phyloP scores from a whole-genome alignment of 495 filamentous ascomycete genomes.

The Trichoderma erinaceum region DNA sequence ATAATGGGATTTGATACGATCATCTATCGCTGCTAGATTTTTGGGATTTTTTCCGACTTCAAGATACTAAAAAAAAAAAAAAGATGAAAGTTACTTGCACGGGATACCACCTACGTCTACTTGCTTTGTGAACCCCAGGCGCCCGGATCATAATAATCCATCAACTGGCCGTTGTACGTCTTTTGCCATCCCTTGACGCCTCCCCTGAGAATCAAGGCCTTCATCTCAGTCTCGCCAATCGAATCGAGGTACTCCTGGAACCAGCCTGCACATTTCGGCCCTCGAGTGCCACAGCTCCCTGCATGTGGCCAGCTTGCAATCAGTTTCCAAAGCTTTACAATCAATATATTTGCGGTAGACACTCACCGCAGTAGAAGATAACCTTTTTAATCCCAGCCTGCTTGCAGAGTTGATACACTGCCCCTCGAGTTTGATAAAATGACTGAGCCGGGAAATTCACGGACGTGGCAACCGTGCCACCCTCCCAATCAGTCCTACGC shows the following conservation, averaged over 20 bases:
- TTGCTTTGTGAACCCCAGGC: slow-evolving; percentile 39
- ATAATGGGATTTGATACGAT: not conserved
- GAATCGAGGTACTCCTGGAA: slow-evolving; percentile 40
- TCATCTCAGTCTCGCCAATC: slow-evolving; percentile 30
- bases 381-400: slow-evolving; percentile 39
- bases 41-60: slow-evolving; percentile 4
- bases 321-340: not conserved
- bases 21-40: slow-evolving; percentile 7
- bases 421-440: slow-evolving; percentile 37
- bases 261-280: slow-evolving; percentile 43
- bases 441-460: slow-evolving; percentile 46
- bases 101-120: slow-evolving; percentile 15
- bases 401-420: slow-evolving; percentile 36
- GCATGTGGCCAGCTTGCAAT: not conserved
- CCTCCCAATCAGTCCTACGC: slow-evolving; percentile 27
- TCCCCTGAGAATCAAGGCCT: slow-evolving; percentile 40
- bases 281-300: slow-evolving; percentile 41
- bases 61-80: slow-evolving; percentile 14
- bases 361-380: slow-evolving; percentile 46
- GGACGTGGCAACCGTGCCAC: slow-evolving; percentile 26
- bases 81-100: slow-evolving; percentile 22
- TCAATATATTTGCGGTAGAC: not conserved
- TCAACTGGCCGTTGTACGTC: slow-evolving; percentile 36
- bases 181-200: slow-evolving; percentile 47
- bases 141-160: slow-evolving; percentile 43